A percentile compares a stretch with the other conserved stretches of the same genome.
Conservation (phyloP, 1,139 yeast species). For the Hemisphaericaspora lyxosophila region DNA sequence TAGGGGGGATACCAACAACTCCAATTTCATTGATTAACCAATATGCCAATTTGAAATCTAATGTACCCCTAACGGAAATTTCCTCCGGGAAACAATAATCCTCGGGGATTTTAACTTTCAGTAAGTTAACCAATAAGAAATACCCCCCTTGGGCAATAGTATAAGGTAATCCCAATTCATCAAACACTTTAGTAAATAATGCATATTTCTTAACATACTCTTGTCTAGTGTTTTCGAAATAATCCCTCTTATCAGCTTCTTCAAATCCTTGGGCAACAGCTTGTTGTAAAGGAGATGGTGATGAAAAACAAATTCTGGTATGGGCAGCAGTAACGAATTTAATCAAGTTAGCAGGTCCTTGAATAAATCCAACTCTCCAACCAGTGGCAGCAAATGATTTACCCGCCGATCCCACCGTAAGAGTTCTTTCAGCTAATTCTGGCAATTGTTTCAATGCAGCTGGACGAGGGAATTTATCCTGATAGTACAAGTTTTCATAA, state of each 20-base stretch:
- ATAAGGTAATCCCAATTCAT: slow-evolving; percentile 83
- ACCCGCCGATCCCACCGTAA: slow-evolving; percentile 96
- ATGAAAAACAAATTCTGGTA: slow-evolving; percentile 85
- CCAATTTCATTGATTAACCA: slow-evolving; percentile 94
- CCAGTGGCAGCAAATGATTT: slow-evolving; percentile 98
- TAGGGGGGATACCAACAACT: slow-evolving; percentile 94
- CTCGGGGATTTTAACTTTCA: slow-evolving; percentile 74
- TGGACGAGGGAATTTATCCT: slow-evolving; percentile 70
- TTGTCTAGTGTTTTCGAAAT: slow-evolving; percentile 67
- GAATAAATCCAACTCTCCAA: slow-evolving; percentile 96
- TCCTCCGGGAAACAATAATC: slow-evolving; percentile 73
- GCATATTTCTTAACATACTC: slow-evolving; percentile 70
- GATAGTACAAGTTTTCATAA: slow-evolving; percentile 82
- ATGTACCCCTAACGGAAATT: slow-evolving; percentile 60
- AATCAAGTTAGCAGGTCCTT: slow-evolving; percentile 80
- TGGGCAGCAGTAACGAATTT: slow-evolving; percentile 87
- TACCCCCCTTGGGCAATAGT: slow-evolving; percentile 92
- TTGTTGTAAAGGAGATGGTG: slow-evolving; percentile 93
- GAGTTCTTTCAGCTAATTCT: slow-evolving; percentile 73
- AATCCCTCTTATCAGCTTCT: slow-evolving; percentile 58
- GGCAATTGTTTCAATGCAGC: slow-evolving; percentile 70
- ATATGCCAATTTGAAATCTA: slow-evolving; percentile 84
- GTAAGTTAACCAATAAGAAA: slow-evolving; percentile 82
- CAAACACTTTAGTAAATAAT: slow-evolving; percentile 73
- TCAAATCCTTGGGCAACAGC: slow-evolving; percentile 80